phyloP scores from a whole-genome alignment of 2,329 filamentous ascomycete species.

The Fusarium oligoseptatum region DNA sequence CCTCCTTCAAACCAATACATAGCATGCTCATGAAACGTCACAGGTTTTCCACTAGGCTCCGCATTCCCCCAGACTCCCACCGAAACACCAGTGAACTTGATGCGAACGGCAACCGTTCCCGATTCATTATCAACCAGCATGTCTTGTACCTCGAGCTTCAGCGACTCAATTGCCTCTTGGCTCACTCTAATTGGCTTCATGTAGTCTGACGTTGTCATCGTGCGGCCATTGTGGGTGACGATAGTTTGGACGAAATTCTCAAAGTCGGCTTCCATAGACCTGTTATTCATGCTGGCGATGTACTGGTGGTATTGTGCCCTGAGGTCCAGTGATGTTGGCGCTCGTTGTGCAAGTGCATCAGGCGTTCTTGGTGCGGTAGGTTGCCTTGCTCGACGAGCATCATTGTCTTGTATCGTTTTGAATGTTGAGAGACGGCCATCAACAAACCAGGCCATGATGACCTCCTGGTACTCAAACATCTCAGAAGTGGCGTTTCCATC shows the following conservation, averaged over 20 bases:
- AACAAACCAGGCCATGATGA: slow-evolving; percentile 18
- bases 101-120: slow-evolving; percentile 4
- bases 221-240: slow-evolving; percentile 11
- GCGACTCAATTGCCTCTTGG: background rate
- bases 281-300: slow-evolving; percentile 21
- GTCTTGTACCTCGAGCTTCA: slow-evolving; percentile 25
- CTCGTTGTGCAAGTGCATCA: background rate
- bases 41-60: slow-evolving; percentile 5
- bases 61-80: background rate
- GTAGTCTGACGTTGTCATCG: slow-evolving; percentile 13
- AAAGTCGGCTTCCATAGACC: slow-evolving; percentile 23
- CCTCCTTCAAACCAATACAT: slow-evolving; percentile 32
- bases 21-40: slow-evolving; percentile 36
- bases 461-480: slow-evolving; percentile 15
- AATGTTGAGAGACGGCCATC: slow-evolving; percentile 8
- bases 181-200: slow-evolving; percentile 22
- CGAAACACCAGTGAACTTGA: slow-evolving; percentile 28
- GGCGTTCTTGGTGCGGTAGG: background rate
- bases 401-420: slow-evolving; percentile 8
- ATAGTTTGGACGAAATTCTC: background rate
- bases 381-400: background rate
- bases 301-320: slow-evolving; percentile 7
- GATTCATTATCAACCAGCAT: background rate
- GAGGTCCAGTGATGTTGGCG: slow-evolving; percentile 1
- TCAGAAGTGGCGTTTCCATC: background rate